Conservation (phyloP, 352 stramenopile species). For the Globisporangium nunn region DNA sequence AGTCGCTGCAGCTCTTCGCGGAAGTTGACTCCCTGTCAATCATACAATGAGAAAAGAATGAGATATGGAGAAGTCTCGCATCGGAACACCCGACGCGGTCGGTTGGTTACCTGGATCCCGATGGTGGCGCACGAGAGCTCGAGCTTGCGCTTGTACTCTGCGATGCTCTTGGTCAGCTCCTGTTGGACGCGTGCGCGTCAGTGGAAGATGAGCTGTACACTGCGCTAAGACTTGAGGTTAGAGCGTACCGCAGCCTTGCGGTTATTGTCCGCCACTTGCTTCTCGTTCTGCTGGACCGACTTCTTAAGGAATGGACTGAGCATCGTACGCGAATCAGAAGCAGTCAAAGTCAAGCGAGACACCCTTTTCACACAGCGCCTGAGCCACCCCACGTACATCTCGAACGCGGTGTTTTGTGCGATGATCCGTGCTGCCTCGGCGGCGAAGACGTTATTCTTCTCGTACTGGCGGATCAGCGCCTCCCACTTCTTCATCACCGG, state of each 20-base stretch:
- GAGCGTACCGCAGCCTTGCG: conserved; percentile 55
- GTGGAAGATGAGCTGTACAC: background rate
- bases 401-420: conserved; percentile 66
- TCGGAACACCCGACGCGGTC: background rate
- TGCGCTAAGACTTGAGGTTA: too few species aligned
- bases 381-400: conserved; percentile 37
- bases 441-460: conserved; percentile 75
- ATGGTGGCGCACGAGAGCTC: conserved; percentile 47
- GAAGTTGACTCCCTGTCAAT: conserved; percentile 39
- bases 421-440: conserved; percentile 69
- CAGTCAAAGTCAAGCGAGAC: too few species aligned
- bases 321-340: background rate
- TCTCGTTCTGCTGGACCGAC: conserved; percentile 73
- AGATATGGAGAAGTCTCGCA: background rate
- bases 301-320: conserved; percentile 69
- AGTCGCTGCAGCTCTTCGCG: conserved; percentile 56
- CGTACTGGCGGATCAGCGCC: conserved; percentile 59
- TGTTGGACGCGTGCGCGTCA: background rate
- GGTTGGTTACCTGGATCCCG: conserved; percentile 57
- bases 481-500: conserved; percentile 64
- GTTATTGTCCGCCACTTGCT: conserved; percentile 74
- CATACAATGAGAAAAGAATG: background rate
- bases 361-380: too few species aligned
- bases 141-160: conserved; percentile 66
- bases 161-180: conserved; percentile 61